phyloP scores from a whole-genome alignment of 176 grass and related monocot species.

The maize (Zea mays) region DNA sequence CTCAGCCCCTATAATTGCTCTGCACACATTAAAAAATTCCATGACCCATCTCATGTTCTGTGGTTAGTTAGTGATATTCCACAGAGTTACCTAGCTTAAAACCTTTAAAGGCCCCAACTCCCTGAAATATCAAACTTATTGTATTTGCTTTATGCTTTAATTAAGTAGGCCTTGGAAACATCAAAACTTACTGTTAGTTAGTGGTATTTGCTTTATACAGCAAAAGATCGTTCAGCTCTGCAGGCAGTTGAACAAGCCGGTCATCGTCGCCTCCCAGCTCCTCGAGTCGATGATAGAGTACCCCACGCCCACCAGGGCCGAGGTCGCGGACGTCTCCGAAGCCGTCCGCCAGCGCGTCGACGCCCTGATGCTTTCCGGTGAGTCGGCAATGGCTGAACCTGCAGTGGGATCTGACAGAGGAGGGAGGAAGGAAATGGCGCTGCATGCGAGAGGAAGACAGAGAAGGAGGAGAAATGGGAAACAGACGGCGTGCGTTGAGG shows the following conservation, averaged over 20 bases:
- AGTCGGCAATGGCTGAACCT: slow-evolving; percentile 74
- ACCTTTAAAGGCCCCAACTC: background rate
- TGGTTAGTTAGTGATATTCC: slow-evolving; percentile 17
- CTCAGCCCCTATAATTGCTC: background rate
- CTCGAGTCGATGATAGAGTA: slow-evolving; percentile 98
- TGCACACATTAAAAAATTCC: slow-evolving; percentile 8
- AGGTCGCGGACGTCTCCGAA: slow-evolving; percentile 95
- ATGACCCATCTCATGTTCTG: background rate
- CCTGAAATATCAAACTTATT: background rate
- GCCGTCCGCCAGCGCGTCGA: slow-evolving; percentile 86
- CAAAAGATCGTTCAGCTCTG: slow-evolving; percentile 87
- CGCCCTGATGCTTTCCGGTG: slow-evolving; percentile 96
- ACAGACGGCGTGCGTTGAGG: too few relatives aligned
- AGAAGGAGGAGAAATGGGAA: too few relatives aligned
- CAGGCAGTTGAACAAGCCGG: slow-evolving; percentile 95
- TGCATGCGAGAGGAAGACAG: too few relatives aligned
- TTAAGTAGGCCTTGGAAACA: background rate
- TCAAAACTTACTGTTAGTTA: background rate
- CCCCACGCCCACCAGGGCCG: slow-evolving; percentile 87
- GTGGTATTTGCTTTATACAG: slow-evolving; percentile 39
- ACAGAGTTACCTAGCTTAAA: slow-evolving; percentile 15
- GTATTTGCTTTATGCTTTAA: background rate
- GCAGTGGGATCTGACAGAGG: too few relatives aligned
- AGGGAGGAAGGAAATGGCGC: too few relatives aligned
- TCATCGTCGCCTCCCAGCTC: slow-evolving; percentile 94